Evolutionary conservation across 1,284 basidiomycete species (phyloP), one percentile per base, ranked within the genome.

Genomic region (Fomes fomentarius): DNA sequence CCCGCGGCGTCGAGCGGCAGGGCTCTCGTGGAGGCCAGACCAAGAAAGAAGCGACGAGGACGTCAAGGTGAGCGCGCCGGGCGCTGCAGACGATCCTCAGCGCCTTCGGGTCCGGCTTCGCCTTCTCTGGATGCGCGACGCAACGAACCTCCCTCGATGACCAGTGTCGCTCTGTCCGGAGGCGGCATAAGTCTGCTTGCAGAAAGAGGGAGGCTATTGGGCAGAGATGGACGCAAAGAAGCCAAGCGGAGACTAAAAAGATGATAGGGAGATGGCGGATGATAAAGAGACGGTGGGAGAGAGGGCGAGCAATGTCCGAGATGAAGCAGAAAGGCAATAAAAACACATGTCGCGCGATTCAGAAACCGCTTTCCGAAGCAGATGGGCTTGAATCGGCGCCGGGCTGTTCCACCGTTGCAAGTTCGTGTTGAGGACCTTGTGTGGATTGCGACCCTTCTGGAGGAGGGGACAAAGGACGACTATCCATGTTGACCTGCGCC

Each of bases 351-450:
- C 47, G 60, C 54, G 65, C 65, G 66, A 67, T 56, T 82, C 73
- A 85, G 66, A 72, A 83, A 37, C 76, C 80, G 53, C 74, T 76
- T 64, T 87, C 86, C 43, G 87, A 87, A 11, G 78, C 73, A 28
- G 84, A 80, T 17, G 87, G 83, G 65, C 83, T 76, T 12, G 86
- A 85, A 56, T 81, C 80, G 65, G 85, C 85, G 47, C 75, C 77
- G 22, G 81, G 78, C 47, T 80, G 75, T 56, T 82, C 77, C 52
- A 80, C 75, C 34, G 80, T 75, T 33, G 78, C 67, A 47, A 83
- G 76, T 42, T 80, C 78, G 66, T 82, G 81, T 25, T 68, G 81
- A 25, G 34, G 41, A 31, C 43, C 30, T 35, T 51, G 54, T 21
- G 33, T 28, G 12, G 71, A 66, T 59, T 75, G 71, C 5, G 72